Evolutionary conservation across 1,284 basidiomycete species (phyloP), one percentile per base, ranked within the genome.

Genomic region (Ganoderma sinense): DNA sequence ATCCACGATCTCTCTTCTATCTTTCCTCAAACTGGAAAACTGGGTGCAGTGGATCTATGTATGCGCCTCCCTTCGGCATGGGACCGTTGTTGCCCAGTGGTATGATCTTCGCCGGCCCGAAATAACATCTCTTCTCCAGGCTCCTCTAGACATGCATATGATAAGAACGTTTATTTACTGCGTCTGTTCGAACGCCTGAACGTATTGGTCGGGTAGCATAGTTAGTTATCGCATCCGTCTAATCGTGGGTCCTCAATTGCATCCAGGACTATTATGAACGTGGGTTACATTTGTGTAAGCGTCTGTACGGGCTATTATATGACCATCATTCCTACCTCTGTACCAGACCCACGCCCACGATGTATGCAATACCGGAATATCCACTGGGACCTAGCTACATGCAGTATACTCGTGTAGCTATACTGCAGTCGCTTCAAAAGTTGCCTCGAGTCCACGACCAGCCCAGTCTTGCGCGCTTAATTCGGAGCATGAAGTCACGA

Each of bases 201-300:
- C 36, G 36, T 36, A 36, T 36, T 36, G 36, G 36, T 36, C 41
- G 5, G 74, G 71, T 91, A 90, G 90, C 89, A 89, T 91, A 91
- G 90, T 90, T 91, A 89, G 90, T 91, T 89, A 89, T 89, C 87
- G 87, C 88, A 88, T 89, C 88, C 89, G 88, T 89, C 87, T 36
- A 36, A 36, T 36, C 88, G 26, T 5, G 10, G 48, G n/a, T 51
- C n/a, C n/a, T 51, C 48, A 23, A 11, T 26, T 51, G 36, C 36
- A 36, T 7, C 36, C 36, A 36, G 8, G 33, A 36, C 8, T 8
- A 8, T 36, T 36, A 36, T 8, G 8, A 8, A 36, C 6, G 36
- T 2, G 6, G 6, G 10, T 36, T 6, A 7, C 36, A 6, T 4
- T 36, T 7, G 6, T 7, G 36, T 36, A 36, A 36, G 36, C 36